Base-by-base conservation (phyloP, 129 eudicot species). In the Dittrichia graveolens region DNA sequence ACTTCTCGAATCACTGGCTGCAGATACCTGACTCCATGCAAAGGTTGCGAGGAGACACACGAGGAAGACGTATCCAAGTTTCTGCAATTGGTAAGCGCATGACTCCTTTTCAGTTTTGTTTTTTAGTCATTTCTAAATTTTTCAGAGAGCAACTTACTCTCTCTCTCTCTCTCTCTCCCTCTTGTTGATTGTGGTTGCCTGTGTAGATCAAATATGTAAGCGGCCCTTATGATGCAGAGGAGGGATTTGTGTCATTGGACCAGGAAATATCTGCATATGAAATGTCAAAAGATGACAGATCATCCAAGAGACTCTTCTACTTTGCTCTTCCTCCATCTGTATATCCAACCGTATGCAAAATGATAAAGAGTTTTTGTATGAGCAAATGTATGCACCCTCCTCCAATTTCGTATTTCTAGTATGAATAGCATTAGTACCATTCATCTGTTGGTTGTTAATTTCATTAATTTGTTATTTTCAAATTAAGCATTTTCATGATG, bases 311-410 rank as follows among this genome's bases (percentile, higher is more conserved):
- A 80, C 96, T 95, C 52, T 95, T 95, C 85, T 95, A 95, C 80
- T 84, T 95, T 63, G 97, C 99, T 61, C 99, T 95, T 80, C 99
- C 99, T 63, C 97, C 99, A 66, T 90, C 99, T 64, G 97, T 95
- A 16, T 95, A 95, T 85, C 99, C 99, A 54, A 57, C 91, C 50
- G 99, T 95, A 84, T 88, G 94, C 96, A 95, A 81, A 78, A 88
- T 90, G 97, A 86, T 95, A 46, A 90, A 67, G 79, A 76, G 39
- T 34, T 82, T 71, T 69, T 84, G 93, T 82, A 88, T 84, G 94
- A 86, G 74, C 74, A 88, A 86, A 86, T 86, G 99, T 94, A 94
- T 63, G 86, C 65, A 59, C 8, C 71, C 67, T 40, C 6, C 31
- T 71, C 35, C 3, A 40, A 45, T 18, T 67, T 42, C 19, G 18